Evolutionary conservation across 345 rosid species (phyloP), one percentile per base, ranked within the genome.

Genomic region (Citrus sp.): DNA sequence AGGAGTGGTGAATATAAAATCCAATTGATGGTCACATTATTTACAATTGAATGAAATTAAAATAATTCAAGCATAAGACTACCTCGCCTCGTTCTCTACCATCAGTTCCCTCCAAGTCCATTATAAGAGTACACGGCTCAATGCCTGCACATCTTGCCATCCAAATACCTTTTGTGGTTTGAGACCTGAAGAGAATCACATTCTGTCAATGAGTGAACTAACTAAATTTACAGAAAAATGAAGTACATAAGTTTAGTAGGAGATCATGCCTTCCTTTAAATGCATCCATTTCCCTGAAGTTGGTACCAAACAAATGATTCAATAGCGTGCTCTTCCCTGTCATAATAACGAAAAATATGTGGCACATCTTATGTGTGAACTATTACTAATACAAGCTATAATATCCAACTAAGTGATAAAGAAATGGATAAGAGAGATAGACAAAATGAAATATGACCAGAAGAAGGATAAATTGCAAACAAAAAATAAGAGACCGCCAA

Each of bases 51-150:
- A 66, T 32, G 79, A 62, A 67, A 46, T 55, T 40, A 55, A 58
- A 28, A 37, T 9, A 9, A 38, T 7, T 73, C 9, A 19, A 64
- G 28, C 16, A 25, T 5, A 76, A 75, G 78, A 72, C 77, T 80
- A 96, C 99, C 97, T 96, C 99, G 87, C 99, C 99, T 46, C 97
- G 94, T 86, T 97, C 99, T 87, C 99, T 90, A 81, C 99, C 99
- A 87, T 96, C 99, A 9, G 99, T 94, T 62, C 99, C 99, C 92
- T 96, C 98, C 86, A 96, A 87, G 77, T 96, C 99, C 98, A 97
- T 94, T 81, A 97, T 94, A 58, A 97, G 85, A 49, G 99, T 97
- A 78, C 90, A 90, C 35, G 99, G 99, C 80, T 96, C 98, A 80
- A 96, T 92, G 56, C 92, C 98, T 70, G 90, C 87, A 72, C 92